Conservation (phyloP, 345 rosid species). For the Brassica cretica region DNA sequence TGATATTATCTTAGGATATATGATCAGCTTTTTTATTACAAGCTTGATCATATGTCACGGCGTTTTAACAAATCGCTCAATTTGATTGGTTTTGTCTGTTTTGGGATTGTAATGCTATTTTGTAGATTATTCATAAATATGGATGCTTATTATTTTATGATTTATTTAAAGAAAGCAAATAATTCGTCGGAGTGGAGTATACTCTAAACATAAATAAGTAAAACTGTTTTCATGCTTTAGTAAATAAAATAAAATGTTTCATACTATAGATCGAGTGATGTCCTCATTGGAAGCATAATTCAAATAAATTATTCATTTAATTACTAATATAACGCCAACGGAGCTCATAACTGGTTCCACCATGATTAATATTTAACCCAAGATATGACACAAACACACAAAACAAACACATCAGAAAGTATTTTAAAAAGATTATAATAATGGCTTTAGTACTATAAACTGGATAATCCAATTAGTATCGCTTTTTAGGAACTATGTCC, state of each 20-base stretch:
- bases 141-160: not conserved
- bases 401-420: constrained; percentile 22
- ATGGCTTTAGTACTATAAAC: constrained; percentile 31
- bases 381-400: constrained; percentile 28
- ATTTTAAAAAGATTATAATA: constrained; percentile 19
- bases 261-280: constrained; percentile 18
- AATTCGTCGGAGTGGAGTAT: constrained; percentile 5
- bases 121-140: constrained; percentile 15
- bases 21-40: constrained; percentile 37
- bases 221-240: constrained; percentile 30
- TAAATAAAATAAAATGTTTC: too few relatives aligned
- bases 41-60: constrained; percentile 32
- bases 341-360: constrained; percentile 77
- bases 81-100: constrained; percentile 22
- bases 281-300: constrained; percentile 44
- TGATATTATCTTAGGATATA: too few relatives aligned
- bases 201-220: constrained; percentile 7
- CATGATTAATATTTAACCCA: constrained; percentile 43
- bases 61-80: constrained; percentile 30
- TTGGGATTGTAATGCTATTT: constrained; percentile 30
- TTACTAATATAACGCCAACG: constrained; percentile 31
- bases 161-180: not conserved
- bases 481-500: too few relatives aligned
- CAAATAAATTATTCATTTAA: constrained; percentile 10
- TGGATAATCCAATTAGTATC: constrained; percentile 22